Evolutionary conservation across 2,329 filamentous ascomycete species (phyloP), one percentile per base, ranked within the genome.

Genomic region (Neofusicoccum laricinum): DNA sequence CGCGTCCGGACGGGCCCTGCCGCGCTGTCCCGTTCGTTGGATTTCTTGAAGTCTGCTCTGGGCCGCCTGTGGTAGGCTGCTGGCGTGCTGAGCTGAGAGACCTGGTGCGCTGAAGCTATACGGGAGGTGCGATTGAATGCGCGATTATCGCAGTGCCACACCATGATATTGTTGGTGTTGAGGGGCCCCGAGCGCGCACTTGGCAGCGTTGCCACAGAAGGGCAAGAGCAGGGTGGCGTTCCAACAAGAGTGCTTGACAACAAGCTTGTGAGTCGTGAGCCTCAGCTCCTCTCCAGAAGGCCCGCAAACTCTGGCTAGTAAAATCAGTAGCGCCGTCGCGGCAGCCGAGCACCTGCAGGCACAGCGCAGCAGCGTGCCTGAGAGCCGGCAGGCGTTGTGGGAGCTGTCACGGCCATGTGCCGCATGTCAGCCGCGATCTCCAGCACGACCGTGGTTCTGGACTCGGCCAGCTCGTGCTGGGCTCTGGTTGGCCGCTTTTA

Each of bases 401-500:
- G 41, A 3, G 41, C 11, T 32, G 53, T 19, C 49, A 19, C 25
- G 32, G 25, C n/a, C 25, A 59, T 41, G 41, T 59, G 55, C 55
- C 21, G 53, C 25, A 45, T 15, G 50, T 17, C 36, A 55, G 50
- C 12, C 50, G 40, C 34, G 14, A 36, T 6, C 45, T 15, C 3
- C 17, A 34, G 12, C 25, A 25, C 50, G 19, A 55, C 53, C 53
- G 25, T 59, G 55, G 41, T 59, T 59, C 55, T 59, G 55, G 41
- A 36, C 55, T 43, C 40, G 41, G 30, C 55, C 55, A 46, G 55
- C 53, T 58, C 40, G 21, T n/a, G 41, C 53, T 45, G 53, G 40
- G 53, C 53, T 45, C 53, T 58, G 53, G 53, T 58, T 58, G 53
- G 53, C 40, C 40, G 40, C 15, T 15, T 3, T n/a, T 21, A 19